A percentile compares a stretch with the other conserved stretches of the same genome.
Evolutionary conservation across 805 yeast species (phyloP).

Genomic region (Candida odintsovae): DNA sequence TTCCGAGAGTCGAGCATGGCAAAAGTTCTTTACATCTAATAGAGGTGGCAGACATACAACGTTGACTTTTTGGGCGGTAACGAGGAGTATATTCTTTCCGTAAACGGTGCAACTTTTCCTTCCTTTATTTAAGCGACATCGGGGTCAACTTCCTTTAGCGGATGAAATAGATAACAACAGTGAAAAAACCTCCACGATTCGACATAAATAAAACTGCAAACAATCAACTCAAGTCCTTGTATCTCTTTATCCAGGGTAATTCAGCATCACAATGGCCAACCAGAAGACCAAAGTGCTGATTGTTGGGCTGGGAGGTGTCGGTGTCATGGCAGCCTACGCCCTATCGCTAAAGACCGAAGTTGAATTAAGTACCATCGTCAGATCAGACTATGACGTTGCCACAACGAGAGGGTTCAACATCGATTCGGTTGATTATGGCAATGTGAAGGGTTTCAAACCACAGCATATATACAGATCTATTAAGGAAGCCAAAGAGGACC

Average conservation of each 20-base stretch:
- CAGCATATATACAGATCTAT: slow-evolving; percentile 31
- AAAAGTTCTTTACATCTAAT: too few relatives aligned
- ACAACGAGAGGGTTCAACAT: slow-evolving; percentile 46
- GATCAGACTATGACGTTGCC: slow-evolving; percentile 53
- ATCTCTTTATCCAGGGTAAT: background rate
- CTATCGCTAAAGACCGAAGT: slow-evolving; percentile 40
- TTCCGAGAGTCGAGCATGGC: too few relatives aligned
- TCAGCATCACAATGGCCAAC: background rate
- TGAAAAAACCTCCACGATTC: too few relatives aligned
- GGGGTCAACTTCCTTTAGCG: too few relatives aligned
- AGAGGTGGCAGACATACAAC: too few relatives aligned
- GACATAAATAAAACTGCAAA: too few relatives aligned
- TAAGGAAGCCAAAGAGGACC: slow-evolving; percentile 21
- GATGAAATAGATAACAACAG: too few relatives aligned
- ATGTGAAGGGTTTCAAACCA: slow-evolving; percentile 45
- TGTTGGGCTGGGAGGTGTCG: slow-evolving; percentile 80
- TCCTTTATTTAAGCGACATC: too few relatives aligned
- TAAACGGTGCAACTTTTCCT: too few relatives aligned
- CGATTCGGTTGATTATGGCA: slow-evolving; percentile 55
- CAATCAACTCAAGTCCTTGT: too few relatives aligned
- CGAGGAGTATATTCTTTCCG: too few relatives aligned
- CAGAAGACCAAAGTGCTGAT: slow-evolving; percentile 36
- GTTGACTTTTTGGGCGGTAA: too few relatives aligned
- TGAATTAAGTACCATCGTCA: slow-evolving; percentile 49
- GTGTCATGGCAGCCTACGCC: slow-evolving; percentile 63